Evolutionary conservation across 2,329 filamentous ascomycete species (phyloP).

Genomic region (Fusarium scirpi): DNA sequence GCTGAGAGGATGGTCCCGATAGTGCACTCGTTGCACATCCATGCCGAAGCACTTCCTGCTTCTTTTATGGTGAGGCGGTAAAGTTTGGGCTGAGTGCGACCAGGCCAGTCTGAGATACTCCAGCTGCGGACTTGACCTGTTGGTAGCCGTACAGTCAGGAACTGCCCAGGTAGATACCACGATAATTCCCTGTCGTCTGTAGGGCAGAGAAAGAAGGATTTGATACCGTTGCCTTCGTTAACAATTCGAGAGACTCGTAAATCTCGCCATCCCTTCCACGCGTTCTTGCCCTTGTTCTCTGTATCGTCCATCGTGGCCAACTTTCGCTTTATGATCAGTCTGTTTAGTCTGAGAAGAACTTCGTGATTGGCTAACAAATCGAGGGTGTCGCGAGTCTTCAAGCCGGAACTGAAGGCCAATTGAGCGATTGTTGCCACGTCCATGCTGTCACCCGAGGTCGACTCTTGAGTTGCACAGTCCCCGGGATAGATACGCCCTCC

Average conservation of each 20-base stretch:
- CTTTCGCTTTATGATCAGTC: neutral
- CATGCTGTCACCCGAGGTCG: neutral
- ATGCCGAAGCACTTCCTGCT: neutral
- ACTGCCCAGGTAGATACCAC: constrained; percentile 13
- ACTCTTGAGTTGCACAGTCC: constrained; percentile 5
- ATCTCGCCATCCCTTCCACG: constrained; percentile 10
- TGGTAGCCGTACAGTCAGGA: constrained; percentile 6
- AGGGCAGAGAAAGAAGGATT: neutral
- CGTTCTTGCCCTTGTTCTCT: neutral
- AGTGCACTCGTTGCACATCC: constrained; percentile 1
- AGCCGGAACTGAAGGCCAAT: neutral
- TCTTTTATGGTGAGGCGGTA: constrained; percentile 17
- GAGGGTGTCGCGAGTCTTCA: constrained; percentile 10
- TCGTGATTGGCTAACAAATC: constrained; percentile 3
- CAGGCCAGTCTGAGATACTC: constrained; percentile 19
- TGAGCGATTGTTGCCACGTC: constrained; percentile 6
- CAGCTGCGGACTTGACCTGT: constrained; percentile 12
- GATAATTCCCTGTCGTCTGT: neutral
- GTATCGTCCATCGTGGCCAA: neutral
- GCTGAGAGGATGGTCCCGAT: neutral
- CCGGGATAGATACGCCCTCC: constrained; percentile 1
- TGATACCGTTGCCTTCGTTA: neutral
- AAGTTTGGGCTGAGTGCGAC: neutral
- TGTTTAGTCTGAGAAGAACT: neutral
- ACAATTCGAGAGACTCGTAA: neutral